Evolutionary conservation across 1,284 basidiomycete species (phyloP).

Genomic region (Violaceomyces palustris): DNA sequence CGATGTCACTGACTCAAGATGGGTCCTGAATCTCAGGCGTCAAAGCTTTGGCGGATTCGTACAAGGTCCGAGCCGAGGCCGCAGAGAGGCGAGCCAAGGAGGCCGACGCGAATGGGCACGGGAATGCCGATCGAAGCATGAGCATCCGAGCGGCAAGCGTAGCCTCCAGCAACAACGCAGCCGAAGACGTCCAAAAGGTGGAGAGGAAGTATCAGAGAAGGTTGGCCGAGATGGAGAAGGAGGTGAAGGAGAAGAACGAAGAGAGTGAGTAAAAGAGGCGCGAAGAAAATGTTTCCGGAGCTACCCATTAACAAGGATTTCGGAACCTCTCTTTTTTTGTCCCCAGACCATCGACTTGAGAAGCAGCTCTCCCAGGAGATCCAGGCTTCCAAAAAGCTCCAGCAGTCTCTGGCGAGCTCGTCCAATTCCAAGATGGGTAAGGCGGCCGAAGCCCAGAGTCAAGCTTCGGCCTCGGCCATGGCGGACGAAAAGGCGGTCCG

Average conservation of each 20-base stretch:
- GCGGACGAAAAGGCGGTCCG: conserved; percentile 42
- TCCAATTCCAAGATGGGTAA: no score
- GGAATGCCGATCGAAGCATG: conserved; percentile 11
- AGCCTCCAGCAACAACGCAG: conserved; percentile 3
- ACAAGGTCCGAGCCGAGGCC: conserved; percentile 30
- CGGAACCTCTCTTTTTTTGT: no score
- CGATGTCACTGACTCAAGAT: no score
- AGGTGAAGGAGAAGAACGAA: conserved; percentile 24
- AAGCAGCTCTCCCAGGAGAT: no score
- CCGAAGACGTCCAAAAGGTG: conserved; percentile 9
- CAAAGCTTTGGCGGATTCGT: conserved; percentile 8
- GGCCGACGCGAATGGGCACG: conserved; percentile 1
- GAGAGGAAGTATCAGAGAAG: conserved; percentile 15
- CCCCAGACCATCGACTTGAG: no score
- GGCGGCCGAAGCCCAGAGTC: no score
- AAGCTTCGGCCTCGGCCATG: conserved; percentile 6
- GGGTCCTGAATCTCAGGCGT: neutral
- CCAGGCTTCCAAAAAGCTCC: no score
- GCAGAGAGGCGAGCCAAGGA: conserved; percentile 19
- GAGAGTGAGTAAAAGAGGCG: no score
- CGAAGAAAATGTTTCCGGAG: no score
- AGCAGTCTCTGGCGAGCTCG: no score
- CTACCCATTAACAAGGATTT: no score
- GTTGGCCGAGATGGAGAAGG: conserved; percentile 11
- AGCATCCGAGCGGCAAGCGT: conserved; percentile 16